Evolutionary conservation across 106 monocot genomes (phyloP), one percentile per base, ranked within the genome.

Genomic region (Dendrobium officinale): DNA sequence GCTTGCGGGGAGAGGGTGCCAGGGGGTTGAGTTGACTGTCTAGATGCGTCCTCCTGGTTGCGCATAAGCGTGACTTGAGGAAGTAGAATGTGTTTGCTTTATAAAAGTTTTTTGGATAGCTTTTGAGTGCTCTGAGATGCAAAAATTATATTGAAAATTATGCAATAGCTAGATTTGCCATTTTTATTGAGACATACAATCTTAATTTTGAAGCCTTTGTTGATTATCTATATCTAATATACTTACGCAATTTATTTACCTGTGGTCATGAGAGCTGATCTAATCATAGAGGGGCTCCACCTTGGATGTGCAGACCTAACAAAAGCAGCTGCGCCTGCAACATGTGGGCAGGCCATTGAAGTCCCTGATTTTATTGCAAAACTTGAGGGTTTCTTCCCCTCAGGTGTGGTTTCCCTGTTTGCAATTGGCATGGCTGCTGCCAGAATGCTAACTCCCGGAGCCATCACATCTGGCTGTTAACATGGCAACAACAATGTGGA

Each of bases 321-420:
- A 72, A 94, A 91, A 42, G 97, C 97, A n/a, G 92, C 92, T 27
- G 89, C 90, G 9, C 97, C 97, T 5, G 97, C 90, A 26, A 98
- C 97, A 84, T 98, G 97, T 26, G 97, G 97, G 82, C 97, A 94
- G 13, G 97, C 90, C 97, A 98, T 98, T 16, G 97, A 98, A 17
- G 97, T 98, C 7, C 97, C 97, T 13, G 97, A 98, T 66, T 91
- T 94, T 56, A 98, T 88, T 42, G 89, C 97, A 48, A 91, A 98
- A 75, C 81, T 77, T 16, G 97, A 98, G 2, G 88, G 91, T 33
- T 92, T 98, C 78, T 91, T 90, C 6, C 97, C 97, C n/a, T 10
- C 51, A 16, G 92, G 94, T 8, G 89, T 47, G 26, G 42, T 51
- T 75, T 73, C 83, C 13, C 19, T 56, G 41, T 91, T 90, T 5